Conservation (phyloP, 345 rosid genomes). For the Corchorus olitorius region DNA sequence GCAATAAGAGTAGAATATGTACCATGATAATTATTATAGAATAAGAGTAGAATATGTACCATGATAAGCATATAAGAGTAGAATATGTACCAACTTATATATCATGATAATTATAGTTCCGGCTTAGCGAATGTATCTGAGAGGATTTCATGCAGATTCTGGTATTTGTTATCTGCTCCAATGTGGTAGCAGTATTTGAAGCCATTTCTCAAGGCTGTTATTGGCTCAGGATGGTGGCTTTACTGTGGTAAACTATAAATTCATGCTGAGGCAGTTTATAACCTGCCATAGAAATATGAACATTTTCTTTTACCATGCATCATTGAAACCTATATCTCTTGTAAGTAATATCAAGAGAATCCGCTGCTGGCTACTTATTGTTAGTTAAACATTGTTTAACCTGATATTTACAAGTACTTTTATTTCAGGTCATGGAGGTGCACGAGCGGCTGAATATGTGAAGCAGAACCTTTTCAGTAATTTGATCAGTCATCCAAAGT, state of each 20-base stretch:
- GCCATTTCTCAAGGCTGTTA: slow-evolving; percentile 24
- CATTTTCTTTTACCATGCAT: slow-evolving; percentile 16
- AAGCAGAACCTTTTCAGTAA: slow-evolving; percentile 92
- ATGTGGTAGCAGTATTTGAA: slow-evolving; percentile 31
- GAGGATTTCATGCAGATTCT: slow-evolving; percentile 30
- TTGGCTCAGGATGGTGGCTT: slow-evolving; percentile 24
- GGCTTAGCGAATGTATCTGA: slow-evolving; percentile 17
- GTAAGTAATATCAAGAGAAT: not conserved
- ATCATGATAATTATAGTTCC: slow-evolving; percentile 11
- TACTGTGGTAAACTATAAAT: slow-evolving; percentile 20
- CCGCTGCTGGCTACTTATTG: slow-evolving; percentile 7
- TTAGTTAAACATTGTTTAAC: not conserved
- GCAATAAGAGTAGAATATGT: not conserved
- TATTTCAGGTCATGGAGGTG: slow-evolving; percentile 98
- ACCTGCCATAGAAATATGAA: slow-evolving; percentile 7
- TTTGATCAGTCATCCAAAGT: slow-evolving; percentile 92
- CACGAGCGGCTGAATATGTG: slow-evolving; percentile 98
- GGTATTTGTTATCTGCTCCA: slow-evolving; percentile 27
- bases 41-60: not conserved
- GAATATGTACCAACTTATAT: slow-evolving; percentile 8
- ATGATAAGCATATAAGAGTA: not conserved
- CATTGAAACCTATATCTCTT: slow-evolving; percentile 1
- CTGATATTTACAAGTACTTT: not conserved
- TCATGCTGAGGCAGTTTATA: slow-evolving; percentile 18
- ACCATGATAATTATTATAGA: slow-evolving; percentile 1